These are phyloP conservation scores for Rhinocladiella similis DNA, from an alignment of 2,329 filamentous ascomycete species.

Conservation along the genomic window DNA sequence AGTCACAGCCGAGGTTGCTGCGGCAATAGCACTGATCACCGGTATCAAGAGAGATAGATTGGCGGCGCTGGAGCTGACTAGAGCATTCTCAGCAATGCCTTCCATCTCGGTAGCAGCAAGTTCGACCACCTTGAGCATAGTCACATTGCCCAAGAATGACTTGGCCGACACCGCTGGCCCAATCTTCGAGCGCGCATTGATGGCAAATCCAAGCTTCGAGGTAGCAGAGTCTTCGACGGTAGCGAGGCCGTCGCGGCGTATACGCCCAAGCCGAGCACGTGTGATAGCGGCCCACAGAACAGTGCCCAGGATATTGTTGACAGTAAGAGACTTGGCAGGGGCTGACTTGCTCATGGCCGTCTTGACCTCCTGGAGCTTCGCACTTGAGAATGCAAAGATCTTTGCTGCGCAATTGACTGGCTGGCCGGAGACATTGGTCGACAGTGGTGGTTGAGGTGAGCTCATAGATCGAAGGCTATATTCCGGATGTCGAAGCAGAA, in stretches of 20 bases:
- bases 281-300: slow-evolving; percentile 6
- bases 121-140: slow-evolving; percentile 11
- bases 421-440: slow-evolving; percentile 7
- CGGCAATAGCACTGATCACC: slow-evolving; percentile 8
- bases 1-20: slow-evolving; percentile 3
- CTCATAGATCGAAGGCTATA: slow-evolving; percentile 6
- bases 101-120: slow-evolving; percentile 5
- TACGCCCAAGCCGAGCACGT: slow-evolving; percentile 5
- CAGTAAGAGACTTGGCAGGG: slow-evolving; percentile 5
- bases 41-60: slow-evolving; percentile 4
- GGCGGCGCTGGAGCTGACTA: slow-evolving; percentile 2
- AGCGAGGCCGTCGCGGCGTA: slow-evolving; percentile 2
- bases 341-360: slow-evolving; percentile 2
- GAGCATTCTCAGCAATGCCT: slow-evolving; percentile 3
- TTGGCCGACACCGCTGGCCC: slow-evolving; percentile 1
- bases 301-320: slow-evolving; percentile 10
- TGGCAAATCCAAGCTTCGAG: slow-evolving; percentile 11
- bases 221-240: slow-evolving; percentile 3
- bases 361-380: slow-evolving; percentile 9
- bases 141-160: slow-evolving; percentile 9
- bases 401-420: slow-evolving; percentile 5
- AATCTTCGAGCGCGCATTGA: slow-evolving; percentile 7
- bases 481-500: slow-evolving; percentile 7
- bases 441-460: slow-evolving; percentile 1
- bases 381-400: slow-evolving; percentile 11